Conservation (phyloP, 805 yeast genomes). For the Saccharomycopsis olivae region DNA sequence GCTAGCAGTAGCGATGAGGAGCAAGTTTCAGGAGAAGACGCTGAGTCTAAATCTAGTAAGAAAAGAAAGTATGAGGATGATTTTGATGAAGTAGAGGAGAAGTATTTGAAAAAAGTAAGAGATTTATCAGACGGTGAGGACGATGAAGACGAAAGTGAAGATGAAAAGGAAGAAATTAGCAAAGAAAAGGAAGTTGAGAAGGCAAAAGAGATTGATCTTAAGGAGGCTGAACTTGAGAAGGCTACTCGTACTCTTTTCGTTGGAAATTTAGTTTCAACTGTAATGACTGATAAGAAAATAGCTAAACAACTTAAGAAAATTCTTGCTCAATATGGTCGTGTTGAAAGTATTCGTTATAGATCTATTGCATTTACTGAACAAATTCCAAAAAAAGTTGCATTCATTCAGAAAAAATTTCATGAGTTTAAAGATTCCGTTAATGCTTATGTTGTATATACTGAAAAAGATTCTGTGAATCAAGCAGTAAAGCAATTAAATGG, state of each 20-base stretch:
- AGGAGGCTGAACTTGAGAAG: constrained; percentile 49
- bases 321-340: constrained; percentile 34
- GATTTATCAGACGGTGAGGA: constrained; percentile 8
- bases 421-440: constrained; percentile 71
- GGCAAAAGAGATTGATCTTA: constrained; percentile 10
- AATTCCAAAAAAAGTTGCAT: constrained; percentile 86
- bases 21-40: constrained; percentile 6
- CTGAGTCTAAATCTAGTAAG: constrained; percentile 3
- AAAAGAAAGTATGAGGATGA: constrained; percentile 14
- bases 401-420: constrained; percentile 64
- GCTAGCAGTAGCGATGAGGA: constrained; percentile 6
- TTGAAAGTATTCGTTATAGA: constrained; percentile 80
- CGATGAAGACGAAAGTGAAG: constrained; percentile 3
- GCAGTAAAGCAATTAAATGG: constrained; percentile 54
- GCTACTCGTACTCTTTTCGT: constrained; percentile 81
- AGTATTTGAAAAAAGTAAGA: constrained; percentile 13
- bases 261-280: constrained; percentile 67
- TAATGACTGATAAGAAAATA: constrained; percentile 50
- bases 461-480: constrained; percentile 33
- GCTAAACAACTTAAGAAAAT: constrained; percentile 55
- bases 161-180: constrained; percentile 13
- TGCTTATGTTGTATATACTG: constrained; percentile 74
- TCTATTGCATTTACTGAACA: constrained; percentile 84
- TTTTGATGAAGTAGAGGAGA: constrained; percentile 18
- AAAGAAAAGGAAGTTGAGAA: constrained; percentile 1